Conservation (phyloP, 2,329 filamentous ascomycete genomes). For the Lomentospora prolificans region DNA sequence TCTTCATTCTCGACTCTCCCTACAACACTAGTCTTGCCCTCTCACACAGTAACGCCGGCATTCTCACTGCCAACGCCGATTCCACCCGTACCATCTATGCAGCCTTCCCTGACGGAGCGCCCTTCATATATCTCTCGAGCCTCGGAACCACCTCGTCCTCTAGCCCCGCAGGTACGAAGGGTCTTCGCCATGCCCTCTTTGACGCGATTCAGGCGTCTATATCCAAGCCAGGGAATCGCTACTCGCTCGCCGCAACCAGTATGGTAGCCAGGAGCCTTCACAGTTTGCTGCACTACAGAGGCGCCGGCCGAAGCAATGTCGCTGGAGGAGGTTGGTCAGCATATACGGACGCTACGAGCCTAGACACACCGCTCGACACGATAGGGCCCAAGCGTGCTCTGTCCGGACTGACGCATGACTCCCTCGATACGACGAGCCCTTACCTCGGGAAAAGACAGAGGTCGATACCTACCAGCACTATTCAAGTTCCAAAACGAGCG, state of each 20-base stretch:
- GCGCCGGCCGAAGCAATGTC: slow-evolving; percentile 58
- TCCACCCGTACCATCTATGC: slow-evolving; percentile 65
- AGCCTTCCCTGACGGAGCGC: slow-evolving; percentile 72
- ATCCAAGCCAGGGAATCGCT: slow-evolving; percentile 63
- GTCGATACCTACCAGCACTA: neutral
- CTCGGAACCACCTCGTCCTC: slow-evolving; percentile 33
- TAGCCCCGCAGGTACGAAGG: slow-evolving; percentile 43
- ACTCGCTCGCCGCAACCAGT: slow-evolving; percentile 56
- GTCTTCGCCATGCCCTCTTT: slow-evolving; percentile 60
- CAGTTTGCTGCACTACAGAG: slow-evolving; percentile 59
- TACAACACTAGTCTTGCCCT: slow-evolving; percentile 56
- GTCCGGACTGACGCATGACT: no score
- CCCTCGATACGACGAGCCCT: slow-evolving; percentile 20
- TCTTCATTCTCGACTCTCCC: slow-evolving; percentile 71
- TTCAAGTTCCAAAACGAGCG: slow-evolving; percentile 42
- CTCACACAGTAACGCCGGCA: slow-evolving; percentile 16
- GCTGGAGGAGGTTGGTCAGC: slow-evolving; percentile 72
- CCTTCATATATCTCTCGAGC: slow-evolving; percentile 59
- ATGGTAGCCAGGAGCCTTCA: slow-evolving; percentile 62
- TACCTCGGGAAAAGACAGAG: slow-evolving; percentile 3
- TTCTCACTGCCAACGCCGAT: slow-evolving; percentile 40
- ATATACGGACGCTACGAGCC: slow-evolving; percentile 55
- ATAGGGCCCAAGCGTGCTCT: slow-evolving; percentile 37
- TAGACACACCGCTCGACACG: slow-evolving; percentile 45
- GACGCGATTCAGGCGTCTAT: slow-evolving; percentile 76